Base-by-base conservation (phyloP, 139 green algal genomes). In the Edaphochlamys debaryana region DNA sequence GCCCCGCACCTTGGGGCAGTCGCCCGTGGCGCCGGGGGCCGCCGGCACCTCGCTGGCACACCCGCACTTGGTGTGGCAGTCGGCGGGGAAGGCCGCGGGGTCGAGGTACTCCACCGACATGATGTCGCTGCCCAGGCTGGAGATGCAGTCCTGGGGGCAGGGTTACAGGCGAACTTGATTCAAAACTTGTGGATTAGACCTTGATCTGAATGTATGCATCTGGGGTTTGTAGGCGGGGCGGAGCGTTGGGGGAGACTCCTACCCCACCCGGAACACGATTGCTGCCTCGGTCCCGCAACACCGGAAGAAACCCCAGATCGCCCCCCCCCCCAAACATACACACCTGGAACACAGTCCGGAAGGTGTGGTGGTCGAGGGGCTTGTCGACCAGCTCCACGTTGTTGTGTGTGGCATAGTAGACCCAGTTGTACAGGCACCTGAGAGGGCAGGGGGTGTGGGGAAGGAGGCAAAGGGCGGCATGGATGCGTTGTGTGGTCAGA, bases 331-430 rank as follows among this genome's bases (percentile, higher is more conserved):
- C n/a, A n/a, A n/a, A n/a, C n/a, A n/a, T n/a, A n/a, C 67, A 23
- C 74, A 82, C 76, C 45, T 82, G 76, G 42, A 82, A 66, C 11
- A 64, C 45, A 3, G 64, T 64, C 13, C 76, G 63, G 63, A 82
- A 82, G 32, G 76, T 82, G 62, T 73, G 62, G 66, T 82, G 76
- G 76, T 82, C 76, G 20, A 82, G 76, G 32, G 76, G 76, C 34
- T 66, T 64, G 45, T 64, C 63, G 27, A 54, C 30, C 3, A 50
- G 62, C 13, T 82, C 76, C 42, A 74, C 62, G 19, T 5, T 0
- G 0, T 42, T 82, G 63, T 82, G 32, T 0, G 42, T 66, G 76
- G 62, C 73, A 62, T 63, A 82, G 76, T 82, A 82, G 42, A 82
- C 27, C 76, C 76, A 82, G 42, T 82, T 82, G 63, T 67, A 82